phyloP scores from a whole-genome alignment of 345 rosid species.

The Carallia brachiata region DNA sequence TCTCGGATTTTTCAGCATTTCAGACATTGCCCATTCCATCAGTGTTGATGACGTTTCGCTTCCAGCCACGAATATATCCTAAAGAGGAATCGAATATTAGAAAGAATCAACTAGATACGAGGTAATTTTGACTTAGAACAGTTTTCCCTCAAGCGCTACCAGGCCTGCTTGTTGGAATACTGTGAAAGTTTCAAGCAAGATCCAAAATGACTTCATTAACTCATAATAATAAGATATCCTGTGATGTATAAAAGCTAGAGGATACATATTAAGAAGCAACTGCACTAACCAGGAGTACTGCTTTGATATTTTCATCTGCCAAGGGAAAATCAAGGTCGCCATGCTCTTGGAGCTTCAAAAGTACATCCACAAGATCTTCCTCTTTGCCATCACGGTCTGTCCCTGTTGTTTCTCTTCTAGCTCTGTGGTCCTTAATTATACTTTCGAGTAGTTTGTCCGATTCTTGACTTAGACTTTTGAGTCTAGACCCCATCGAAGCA shows the following conservation, averaged over 20 bases:
- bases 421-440: constrained; percentile 10
- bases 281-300: constrained; percentile 8
- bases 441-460: constrained; percentile 5
- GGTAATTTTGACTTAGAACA: too few species aligned
- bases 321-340: constrained; percentile 9
- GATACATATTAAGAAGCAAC: neutral
- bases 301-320: constrained; percentile 15
- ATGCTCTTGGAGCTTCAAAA: constrained; percentile 15
- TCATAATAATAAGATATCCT: too few species aligned
- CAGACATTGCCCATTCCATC: constrained; percentile 27
- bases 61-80: constrained; percentile 30
- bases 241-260: neutral
- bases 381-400: neutral
- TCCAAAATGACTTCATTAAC: too few species aligned
- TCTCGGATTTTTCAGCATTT: constrained; percentile 26
- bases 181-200: too few species aligned
- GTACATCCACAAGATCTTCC: constrained; percentile 14
- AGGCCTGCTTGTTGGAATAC: too few species aligned
- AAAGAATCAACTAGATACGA: too few species aligned
- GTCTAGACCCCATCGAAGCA: neutral
- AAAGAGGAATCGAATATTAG: neutral
- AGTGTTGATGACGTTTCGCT: constrained; percentile 4
- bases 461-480: neutral
- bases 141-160: too few species aligned
- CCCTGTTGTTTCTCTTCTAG: neutral